phyloP scores from a whole-genome alignment of 139 green algal genomes.

The Chlorella sp. region DNA sequence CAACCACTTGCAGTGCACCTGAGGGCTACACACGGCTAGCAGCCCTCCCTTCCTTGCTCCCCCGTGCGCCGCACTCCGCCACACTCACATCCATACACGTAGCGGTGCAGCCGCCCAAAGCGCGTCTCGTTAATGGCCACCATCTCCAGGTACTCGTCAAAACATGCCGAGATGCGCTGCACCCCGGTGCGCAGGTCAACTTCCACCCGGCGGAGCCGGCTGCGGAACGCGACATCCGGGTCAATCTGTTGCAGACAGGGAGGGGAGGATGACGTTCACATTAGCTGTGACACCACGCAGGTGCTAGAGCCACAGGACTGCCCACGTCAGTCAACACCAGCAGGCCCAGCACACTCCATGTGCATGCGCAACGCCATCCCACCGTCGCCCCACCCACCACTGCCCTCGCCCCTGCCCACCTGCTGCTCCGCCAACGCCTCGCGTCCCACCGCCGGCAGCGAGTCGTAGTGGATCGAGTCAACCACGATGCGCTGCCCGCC shows the following conservation, averaged over 20 bases:
- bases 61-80: too few species aligned
- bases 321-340: too few species aligned
- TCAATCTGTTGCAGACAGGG: conserved; percentile 14
- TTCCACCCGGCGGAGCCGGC: conserved; percentile 59
- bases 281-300: not conserved
- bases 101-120: conserved; percentile 35
- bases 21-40: too few species aligned
- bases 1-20: too few species aligned
- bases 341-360: too few species aligned
- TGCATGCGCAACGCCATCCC: too few species aligned
- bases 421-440: conserved; percentile 40
- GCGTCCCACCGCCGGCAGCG: conserved; percentile 39
- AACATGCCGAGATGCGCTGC: conserved; percentile 15
- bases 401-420: too few species aligned
- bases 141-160: conserved; percentile 70
- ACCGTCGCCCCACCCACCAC: too few species aligned
- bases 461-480: conserved; percentile 68
- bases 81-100: conserved; percentile 52
- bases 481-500: conserved; percentile 51
- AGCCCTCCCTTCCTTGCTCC: too few species aligned
- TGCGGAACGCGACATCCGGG: conserved; percentile 53
- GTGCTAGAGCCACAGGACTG: too few species aligned
- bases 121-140: conserved; percentile 36
- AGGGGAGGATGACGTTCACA: not conserved
- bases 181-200: conserved; percentile 44